Conservation (phyloP, 768 basidiomycete genomes). For the Hydnomerulius pinastri region DNA sequence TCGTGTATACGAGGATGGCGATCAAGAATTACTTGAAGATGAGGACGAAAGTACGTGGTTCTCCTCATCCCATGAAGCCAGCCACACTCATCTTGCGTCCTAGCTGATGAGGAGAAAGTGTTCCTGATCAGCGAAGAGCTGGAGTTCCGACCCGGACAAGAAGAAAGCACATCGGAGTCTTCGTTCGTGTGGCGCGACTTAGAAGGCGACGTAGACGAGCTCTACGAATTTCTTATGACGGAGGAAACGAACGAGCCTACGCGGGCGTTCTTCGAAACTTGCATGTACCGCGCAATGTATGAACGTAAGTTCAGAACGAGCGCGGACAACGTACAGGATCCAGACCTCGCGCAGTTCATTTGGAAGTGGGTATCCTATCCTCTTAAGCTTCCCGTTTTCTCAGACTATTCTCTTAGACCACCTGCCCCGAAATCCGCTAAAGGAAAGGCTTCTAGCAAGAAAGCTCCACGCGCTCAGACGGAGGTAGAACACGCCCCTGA, state of each 20-base stretch:
- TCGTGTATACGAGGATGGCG: conserved; percentile 96
- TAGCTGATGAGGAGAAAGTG: conserved; percentile 92
- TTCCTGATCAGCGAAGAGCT: conserved; percentile 92
- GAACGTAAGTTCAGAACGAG: conserved; percentile 84
- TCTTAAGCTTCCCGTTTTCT: not conserved
- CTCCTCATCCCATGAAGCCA: not conserved
- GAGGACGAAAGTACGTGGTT: conserved; percentile 79
- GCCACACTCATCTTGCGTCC: conserved; percentile 8
- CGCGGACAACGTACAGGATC: conserved; percentile 67
- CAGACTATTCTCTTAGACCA: conserved; percentile 15
- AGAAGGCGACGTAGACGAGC: conserved; percentile 87
- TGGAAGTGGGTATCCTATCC: conserved; percentile 64
- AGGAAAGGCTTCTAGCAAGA: conserved; percentile 19
- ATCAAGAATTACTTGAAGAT: conserved; percentile 92
- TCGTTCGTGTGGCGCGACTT: conserved; percentile 92
- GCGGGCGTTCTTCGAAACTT: conserved; percentile 86
- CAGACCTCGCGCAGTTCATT: conserved; percentile 76
- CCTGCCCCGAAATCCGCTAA: conserved; percentile 21
- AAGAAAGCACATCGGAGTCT: conserved; percentile 71
- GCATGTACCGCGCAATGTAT: conserved; percentile 95
- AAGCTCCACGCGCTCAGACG: conserved; percentile 8
- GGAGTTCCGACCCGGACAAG: conserved; percentile 75
- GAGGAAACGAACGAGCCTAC: conserved; percentile 76
- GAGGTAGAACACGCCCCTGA: conserved; percentile 7
- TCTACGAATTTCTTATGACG: conserved; percentile 89